Conservation (phyloP, 108 stramenopile genomes). For the Skeletonema tropicum region DNA sequence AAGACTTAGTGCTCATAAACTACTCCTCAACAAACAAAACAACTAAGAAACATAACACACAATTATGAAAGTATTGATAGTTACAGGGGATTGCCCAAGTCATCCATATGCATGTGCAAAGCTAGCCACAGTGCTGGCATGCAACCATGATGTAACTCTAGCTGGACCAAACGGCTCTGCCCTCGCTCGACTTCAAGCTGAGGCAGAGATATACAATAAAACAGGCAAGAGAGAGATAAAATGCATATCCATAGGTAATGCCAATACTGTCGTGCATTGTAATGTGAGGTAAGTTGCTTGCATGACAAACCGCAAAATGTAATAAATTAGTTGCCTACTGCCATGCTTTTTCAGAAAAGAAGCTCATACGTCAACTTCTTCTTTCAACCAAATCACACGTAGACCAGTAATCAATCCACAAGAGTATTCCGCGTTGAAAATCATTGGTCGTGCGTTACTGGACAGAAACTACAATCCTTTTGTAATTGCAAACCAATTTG, state of each 20-base stretch:
- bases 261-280: background rate
- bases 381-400: too few species aligned
- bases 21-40: background rate
- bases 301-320: too few species aligned
- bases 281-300: conserved; percentile 1
- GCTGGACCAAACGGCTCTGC: background rate
- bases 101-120: background rate
- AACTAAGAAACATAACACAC: background rate
- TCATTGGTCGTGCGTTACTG: background rate
- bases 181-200: background rate
- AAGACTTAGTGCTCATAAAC: background rate
- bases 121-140: background rate
- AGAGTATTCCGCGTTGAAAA: background rate
- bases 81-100: background rate
- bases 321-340: background rate
- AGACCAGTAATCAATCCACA: background rate
- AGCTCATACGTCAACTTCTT: background rate
- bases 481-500: background rate
- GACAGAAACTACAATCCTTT: conserved; percentile 14
- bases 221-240: background rate
- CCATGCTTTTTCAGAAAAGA: background rate
- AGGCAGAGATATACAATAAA: background rate
- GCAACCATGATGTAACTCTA: background rate
- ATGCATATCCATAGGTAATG: conserved; percentile 1
- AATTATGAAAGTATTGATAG: background rate